Conservation (phyloP, 495 filamentous ascomycete species). For the Trichoderma erinaceum region DNA sequence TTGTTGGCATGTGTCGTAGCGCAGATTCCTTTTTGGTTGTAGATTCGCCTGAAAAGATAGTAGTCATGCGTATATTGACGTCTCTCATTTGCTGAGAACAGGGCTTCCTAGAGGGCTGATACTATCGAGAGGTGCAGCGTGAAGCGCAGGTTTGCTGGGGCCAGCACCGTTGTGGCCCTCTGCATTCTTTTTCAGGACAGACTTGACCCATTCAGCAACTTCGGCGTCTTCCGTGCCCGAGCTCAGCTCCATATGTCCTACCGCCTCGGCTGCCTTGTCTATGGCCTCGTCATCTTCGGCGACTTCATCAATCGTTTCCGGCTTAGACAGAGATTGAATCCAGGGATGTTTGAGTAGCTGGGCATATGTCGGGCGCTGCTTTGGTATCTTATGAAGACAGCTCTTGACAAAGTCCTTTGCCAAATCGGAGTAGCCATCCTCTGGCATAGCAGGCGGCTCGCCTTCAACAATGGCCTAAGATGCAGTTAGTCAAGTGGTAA, state of each 20-base stretch:
- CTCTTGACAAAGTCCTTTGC: slow-evolving; percentile 82
- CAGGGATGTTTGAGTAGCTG: slow-evolving; percentile 86
- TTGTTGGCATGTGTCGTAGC: slow-evolving; percentile 13
- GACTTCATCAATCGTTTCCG: slow-evolving; percentile 72
- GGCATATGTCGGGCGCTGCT: slow-evolving; percentile 82
- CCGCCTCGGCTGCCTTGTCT: slow-evolving; percentile 38
- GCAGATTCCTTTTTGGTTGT: slow-evolving; percentile 6
- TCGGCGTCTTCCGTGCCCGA: slow-evolving; percentile 60
- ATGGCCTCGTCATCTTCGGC: slow-evolving; percentile 55
- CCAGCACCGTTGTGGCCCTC: slow-evolving; percentile 37
- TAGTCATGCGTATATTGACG: too few species aligned
- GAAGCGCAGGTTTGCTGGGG: slow-evolving; percentile 59
- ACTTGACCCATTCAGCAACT: slow-evolving; percentile 78
- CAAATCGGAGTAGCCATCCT: slow-evolving; percentile 65
- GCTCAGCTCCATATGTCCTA: slow-evolving; percentile 37
- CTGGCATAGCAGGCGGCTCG: slow-evolving; percentile 79
- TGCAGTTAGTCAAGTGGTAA: not conserved
- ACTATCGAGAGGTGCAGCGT: slow-evolving; percentile 67
- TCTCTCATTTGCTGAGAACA: slow-evolving; percentile 10
- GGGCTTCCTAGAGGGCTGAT: slow-evolving; percentile 43
- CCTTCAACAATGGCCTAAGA: slow-evolving; percentile 92
- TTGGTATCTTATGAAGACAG: slow-evolving; percentile 89
- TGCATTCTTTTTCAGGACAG: slow-evolving; percentile 56
- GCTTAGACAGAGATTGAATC: slow-evolving; percentile 73
- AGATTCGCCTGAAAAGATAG: not conserved